Base-by-base conservation (phyloP, 441 rosid species). In the Melastoma candidum region DNA sequence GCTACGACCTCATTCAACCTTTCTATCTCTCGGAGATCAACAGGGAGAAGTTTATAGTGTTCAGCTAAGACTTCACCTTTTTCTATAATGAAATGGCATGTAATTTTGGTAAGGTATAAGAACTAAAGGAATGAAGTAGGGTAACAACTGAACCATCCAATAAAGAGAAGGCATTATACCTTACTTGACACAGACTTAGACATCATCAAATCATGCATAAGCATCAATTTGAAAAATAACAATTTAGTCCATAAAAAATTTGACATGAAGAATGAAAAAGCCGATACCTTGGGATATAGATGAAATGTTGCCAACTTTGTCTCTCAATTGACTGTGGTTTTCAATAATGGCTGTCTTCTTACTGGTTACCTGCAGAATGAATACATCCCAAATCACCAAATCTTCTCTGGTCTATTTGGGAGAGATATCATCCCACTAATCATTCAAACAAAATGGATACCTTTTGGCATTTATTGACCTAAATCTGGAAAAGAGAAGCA, bases 11-110 rank as follows among this genome's bases (percentile, higher is more conserved):
- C 85, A 65, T 82, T 72, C 66, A 93, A 73, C 63, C 74, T 81
- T 60, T 71, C 72, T 68, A 80, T 68, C 62, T 93, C 87, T 7
- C 95, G 80, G 74, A 89, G 73, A 72, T 89, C 97, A 72, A 81
- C 82, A 9, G 97, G 84, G 52, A 93, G 90, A 53, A 89, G 75
- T 85, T 80, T 93, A 88, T 89, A 89, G 63, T 81, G 79, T 44
- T 89, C 97, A 68, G 90, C 71, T 22, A 80, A 73, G 57, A 93
- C 95, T 76, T 81, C 93, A 60, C 98, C 98, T 55, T 80, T 79
- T 69, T 83, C 98, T 93, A 63, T 68, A 73, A 68, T 32, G 56
- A 25, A 39, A 8, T 32, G 43, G 55, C 0, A 52, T 29, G 36
- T 25, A 44, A 17, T 17, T 41, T 9, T 17, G 22, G 41, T 36